Base-by-base conservation (phyloP, 2,329 filamentous ascomycete species). In the Akanthomyces uredinophilus region DNA sequence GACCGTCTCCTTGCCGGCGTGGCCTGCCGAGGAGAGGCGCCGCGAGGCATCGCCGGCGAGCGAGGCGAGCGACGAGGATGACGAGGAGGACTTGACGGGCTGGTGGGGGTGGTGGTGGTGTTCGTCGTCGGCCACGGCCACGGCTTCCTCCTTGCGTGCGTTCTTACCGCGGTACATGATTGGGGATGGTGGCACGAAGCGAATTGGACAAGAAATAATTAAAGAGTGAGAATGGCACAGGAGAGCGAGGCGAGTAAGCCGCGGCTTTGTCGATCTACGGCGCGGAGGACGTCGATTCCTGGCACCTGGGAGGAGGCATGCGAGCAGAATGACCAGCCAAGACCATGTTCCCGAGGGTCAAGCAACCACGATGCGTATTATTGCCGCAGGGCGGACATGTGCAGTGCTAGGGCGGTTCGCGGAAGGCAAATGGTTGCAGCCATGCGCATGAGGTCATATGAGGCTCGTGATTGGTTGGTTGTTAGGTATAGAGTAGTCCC, bases 121-220 rank as follows among this genome's bases (percentile, higher is more conserved):
- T 14, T 41, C 47, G 37, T 2, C 35, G 35, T 35, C 24, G 35
- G 14, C 29, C 20, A 47, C 29, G 14, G 57, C n/a, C 7, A n/a
- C 22, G 22, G 5, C 14, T 16, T 49, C 39, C 11, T 35, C 47
- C 7, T 4, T 27, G 57, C 14, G 57, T 35, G 32, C 37, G 27
- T 29, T 46, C 46, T 37, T 60, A 8, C 57, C 46, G 11, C 56
- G 46, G 43, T 59, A 51, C 56, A 59, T 59, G 56, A 16, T 35
- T 22, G 3, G 4, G 29, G 32, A 35, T 5, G 32, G 1, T 10
- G 10, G 7, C 7, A 8, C 29, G 22, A 43, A n/a, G 2, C 22
- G 24, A 32, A 20, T 43, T 56, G 53, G 24, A 44, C 10, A 10
- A 32, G 1, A 29, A n/a, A 32, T n/a, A 20, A 20, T 56, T 10